These are phyloP conservation scores for Umbelopsis sp. DNA, from an alignment of 192 early-diverging fungal genomes.

Conservation along the genomic window DNA sequence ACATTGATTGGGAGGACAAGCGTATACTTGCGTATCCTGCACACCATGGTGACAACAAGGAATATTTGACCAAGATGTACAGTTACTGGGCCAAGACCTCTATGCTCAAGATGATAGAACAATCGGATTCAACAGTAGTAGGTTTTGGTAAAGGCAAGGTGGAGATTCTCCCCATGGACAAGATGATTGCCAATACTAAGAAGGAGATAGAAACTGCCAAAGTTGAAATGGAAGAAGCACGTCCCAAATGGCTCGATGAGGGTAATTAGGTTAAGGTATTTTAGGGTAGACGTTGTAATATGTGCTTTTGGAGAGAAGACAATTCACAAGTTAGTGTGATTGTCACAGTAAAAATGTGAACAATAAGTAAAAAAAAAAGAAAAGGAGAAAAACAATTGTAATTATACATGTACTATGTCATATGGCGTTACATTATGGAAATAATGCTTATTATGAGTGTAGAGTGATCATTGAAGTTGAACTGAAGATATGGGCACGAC, in stretches of 20 bases:
- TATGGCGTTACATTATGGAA: too few relatives aligned
- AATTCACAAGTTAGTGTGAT: too few relatives aligned
- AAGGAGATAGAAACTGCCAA: not conserved
- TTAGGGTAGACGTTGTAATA: not conserved
- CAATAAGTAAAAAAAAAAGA: too few relatives aligned
- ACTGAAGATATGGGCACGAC: too few relatives aligned
- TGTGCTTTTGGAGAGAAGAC: too few relatives aligned
- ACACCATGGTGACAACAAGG: constrained; percentile 25
- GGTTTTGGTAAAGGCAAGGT: not conserved
- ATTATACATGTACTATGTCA: not conserved
- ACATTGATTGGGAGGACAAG: constrained; percentile 30
- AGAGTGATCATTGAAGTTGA: too few relatives aligned
- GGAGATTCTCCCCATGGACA: not conserved
- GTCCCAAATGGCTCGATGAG: not conserved
- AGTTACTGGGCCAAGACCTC: constrained; percentile 24
- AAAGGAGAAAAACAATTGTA: too few relatives aligned
- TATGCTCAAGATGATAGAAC: constrained; percentile 19
- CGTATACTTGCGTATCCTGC: constrained; percentile 26
- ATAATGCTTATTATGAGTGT: too few relatives aligned
- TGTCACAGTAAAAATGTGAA: too few relatives aligned
- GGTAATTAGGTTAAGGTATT: not conserved
- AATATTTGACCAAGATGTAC: constrained; percentile 34
- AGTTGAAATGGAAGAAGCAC: not conserved
- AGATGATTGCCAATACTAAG: not conserved
- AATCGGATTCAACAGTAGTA: not conserved